Evolutionary conservation across 2,329 filamentous ascomycete genomes (phyloP), one percentile per base, ranked within the genome.

Genomic region (Cephalotrichum gorgonifer): DNA sequence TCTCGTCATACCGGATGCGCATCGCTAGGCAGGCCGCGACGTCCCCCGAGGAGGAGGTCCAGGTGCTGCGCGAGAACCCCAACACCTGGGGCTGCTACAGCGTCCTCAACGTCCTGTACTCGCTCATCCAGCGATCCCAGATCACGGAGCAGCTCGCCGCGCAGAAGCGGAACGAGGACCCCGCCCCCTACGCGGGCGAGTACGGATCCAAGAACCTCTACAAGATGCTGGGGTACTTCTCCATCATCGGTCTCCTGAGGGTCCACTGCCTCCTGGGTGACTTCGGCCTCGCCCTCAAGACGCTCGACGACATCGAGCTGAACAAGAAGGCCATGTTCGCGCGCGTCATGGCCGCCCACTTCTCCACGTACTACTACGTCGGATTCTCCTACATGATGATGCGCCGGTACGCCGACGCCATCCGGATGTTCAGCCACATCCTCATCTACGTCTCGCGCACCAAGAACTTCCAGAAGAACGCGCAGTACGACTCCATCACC

Each of bases 331-430:
- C 93, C 69, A 97, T 97, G 88, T 98, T 98, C 67, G 91, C 93
- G 54, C 88, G 93, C 57, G 93, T 98, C 67, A 97, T 98, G 93
- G 91, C 93, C 49, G 93, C 93, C 51, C 93, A 98, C 76, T 97
- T 97, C 75, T 96, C 91, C 58, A 98, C 93, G 56, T 98, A 97
- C 81, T 98, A 98, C 82, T 97, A 97, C 68, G 91, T 98, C 54
- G 93, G 93, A 59, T 98, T 98, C 82, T 95, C 88, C 58, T 98
- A 98, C 85, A 97, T 98, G 91, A 98, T 98, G 93, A 95, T 97
- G 88, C 89, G 93, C 74, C 88, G 93, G 66, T 98, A 98, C 68
- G 88, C 89, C 70, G 93, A 98, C 71, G 93, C 93, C 68, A 96
- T 98, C 74, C 89, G 91, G 78, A 95, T 96, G 85, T 98, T 98